Base-by-base conservation (phyloP, 371 early-diverging fungal genomes). In the Phascolomyces articulosus region DNA sequence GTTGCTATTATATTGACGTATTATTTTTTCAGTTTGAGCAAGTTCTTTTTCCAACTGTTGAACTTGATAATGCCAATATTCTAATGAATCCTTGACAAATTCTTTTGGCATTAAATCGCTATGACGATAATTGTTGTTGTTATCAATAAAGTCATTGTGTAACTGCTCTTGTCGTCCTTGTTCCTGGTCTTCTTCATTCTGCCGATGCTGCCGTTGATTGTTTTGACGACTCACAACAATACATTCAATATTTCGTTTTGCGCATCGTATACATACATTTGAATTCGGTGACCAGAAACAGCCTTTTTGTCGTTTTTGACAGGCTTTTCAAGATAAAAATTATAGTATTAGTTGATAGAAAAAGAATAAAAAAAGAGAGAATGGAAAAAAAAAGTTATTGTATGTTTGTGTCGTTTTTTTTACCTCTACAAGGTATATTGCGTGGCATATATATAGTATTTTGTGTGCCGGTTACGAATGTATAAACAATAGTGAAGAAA, bases 381-480 rank as follows among this genome's bases (percentile, higher is more conserved):
- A 13, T 9, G 6, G 47, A 47, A 47, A 47, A 6, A 34, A 34
- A 34, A 9, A 34, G 11, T 9, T 11, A 34, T 0, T 6, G 2
- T 1, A 34, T 0, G 11, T 34, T 34, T 34, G 9, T 34, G 11
- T 2, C 1, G 6, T 34, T 9, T 34, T 9, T 34, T 20, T 16
- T 58, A 58, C 58, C 58, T 58, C 40, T 27, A 27, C 58, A 58
- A 23, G 58, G 58, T n/a, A 24, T 58, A 23, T 58, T 58, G 40
- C 58, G 58, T 16, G 58, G 58, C 58, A 58, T 58, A 34, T 6
- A 34, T 34, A 34, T 34, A 34, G 6, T 34, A 34, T 2, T 11
- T 34, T 34, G 34, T 34, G 34, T 34, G n/a, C n/a, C n/a, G n/a
- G n/a, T n/a, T n/a, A n/a, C n/a, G n/a, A n/a, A n/a, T n/a, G n/a